Percentiles rank a stretch among this genome's conserved stretches.
Conservation (phyloP, 495 filamentous ascomycete genomes). For the Neurospora sp. region DNA sequence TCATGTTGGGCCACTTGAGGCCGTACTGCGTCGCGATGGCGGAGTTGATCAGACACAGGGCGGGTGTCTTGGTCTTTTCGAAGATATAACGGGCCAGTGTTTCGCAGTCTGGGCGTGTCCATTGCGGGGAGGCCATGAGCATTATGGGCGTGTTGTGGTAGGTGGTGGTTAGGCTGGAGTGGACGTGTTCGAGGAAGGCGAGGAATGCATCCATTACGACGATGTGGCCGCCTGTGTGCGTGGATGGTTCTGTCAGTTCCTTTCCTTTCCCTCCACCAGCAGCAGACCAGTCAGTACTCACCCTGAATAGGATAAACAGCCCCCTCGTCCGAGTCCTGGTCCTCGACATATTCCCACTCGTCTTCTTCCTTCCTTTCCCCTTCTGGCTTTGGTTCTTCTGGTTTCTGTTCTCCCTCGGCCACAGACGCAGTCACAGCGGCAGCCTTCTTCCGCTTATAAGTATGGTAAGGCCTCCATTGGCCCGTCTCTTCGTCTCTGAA, state of each 20-base stretch:
- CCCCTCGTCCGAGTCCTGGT: slow-evolving; percentile 75
- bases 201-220: slow-evolving; percentile 85
- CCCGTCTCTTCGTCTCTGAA: slow-evolving; percentile 71
- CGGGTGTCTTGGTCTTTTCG: slow-evolving; percentile 91
- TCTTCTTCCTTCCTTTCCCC: slow-evolving; percentile 20
- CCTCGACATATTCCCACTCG: slow-evolving; percentile 65
- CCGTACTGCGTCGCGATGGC: slow-evolving; percentile 77
- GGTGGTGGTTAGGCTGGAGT: slow-evolving; percentile 74
- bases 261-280: not conserved
- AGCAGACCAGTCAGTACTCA: slow-evolving; percentile 11
- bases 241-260: not conserved
- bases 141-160: slow-evolving; percentile 88
- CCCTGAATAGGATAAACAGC: slow-evolving; percentile 75
- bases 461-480: slow-evolving; percentile 75
- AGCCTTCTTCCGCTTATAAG: slow-evolving; percentile 58
- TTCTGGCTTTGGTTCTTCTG: slow-evolving; percentile 3
- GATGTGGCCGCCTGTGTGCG: slow-evolving; percentile 57
- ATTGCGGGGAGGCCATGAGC: slow-evolving; percentile 74
- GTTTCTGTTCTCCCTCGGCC: not conserved
- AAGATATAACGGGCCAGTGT: slow-evolving; percentile 84
- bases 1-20: slow-evolving; percentile 63
- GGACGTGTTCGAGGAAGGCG: slow-evolving; percentile 77
- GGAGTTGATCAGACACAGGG: slow-evolving; percentile 75
- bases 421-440: slow-evolving; percentile 19
- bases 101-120: slow-evolving; percentile 76